Evolutionary conservation across 106 monocot genomes (phyloP), one percentile per base, ranked within the genome.

Genomic region (Xerophyta viscosa): DNA sequence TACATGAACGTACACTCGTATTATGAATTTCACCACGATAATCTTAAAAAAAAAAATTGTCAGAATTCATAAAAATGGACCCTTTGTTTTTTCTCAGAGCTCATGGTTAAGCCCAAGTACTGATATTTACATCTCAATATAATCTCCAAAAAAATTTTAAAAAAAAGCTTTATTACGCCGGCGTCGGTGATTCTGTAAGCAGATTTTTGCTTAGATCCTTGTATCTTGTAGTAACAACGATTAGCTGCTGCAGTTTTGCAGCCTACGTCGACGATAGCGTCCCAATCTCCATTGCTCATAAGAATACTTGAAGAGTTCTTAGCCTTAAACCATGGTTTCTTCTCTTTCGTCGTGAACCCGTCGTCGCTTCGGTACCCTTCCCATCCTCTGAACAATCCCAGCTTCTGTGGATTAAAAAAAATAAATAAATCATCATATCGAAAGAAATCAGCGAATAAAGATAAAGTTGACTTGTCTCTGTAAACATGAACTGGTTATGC

Each of bases 311-410:
- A 50, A 9, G 6, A 5, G 7, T 20, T 50, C 20, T 27, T 18
- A 9, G 24, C 50, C 26, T 50, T 20, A 15, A 50, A 50, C 50
- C 50, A 50, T 18, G 50, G 43, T 14, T 44, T 44, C n/a, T 44
- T 17, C 43, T 44, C 14, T 14, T 10, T 14, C 7, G 3, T 25
- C 23, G 6, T 24, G 0, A 9, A 50, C 4, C 4, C 14, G 5
- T 27, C 50, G 24, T 50, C 20, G 50, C 14, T 22, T 18, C 24
- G 21, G 9, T 50, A 27, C 3, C 50, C 50, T 50, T 27, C 26
- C 50, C 50, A 50, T 50, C 24, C 24, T 7, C 20, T 9, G 24
- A 50, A 50, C 50, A 50, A 20, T 23, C 20, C 24, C 4, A 50
- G 20, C 26, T 50, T 50, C 50, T 50, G 46, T 46, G 13, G 50